Evolutionary conservation across 306 rosid species (phyloP), one percentile per base, ranked within the genome.

Genomic region (Prunus mongolica): DNA sequence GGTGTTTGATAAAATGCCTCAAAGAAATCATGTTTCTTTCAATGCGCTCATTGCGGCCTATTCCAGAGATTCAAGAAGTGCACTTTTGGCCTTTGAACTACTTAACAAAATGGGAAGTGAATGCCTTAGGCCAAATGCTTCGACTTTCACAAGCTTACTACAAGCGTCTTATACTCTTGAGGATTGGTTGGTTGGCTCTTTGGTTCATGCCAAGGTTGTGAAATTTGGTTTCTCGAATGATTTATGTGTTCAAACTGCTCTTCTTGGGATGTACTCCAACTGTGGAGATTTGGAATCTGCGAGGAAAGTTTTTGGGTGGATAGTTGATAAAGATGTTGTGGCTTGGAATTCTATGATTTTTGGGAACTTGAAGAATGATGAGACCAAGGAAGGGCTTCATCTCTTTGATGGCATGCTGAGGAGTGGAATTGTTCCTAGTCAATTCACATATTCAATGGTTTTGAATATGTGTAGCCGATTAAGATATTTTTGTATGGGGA

Each of bases 1-100:
- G 67, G 72, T 91, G 90, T 94, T 94, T 85, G 97, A 94, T 45
- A 84, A 69, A 90, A 94, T 92, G 97, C 91, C 95, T 49, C 89
- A 65, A 0, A 85, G 93, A 83, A 94, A 83, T 45, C 44, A 84
- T 49, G 93, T 94, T 80, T 92, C 96, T 16, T 92, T 84, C 77
- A 94, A 94, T 50, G 87, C 97, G 7, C 88, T 94, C 8, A 72
- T 89, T n/a, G 81, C 96, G 18, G 91, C 91, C 12, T 87, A 71
- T 75, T 87, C 95, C 45, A 91, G 93, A 61, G 75, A 51, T 22
- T 63, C 84, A 4, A 56, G 80, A 11, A 24, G 65, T 74, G 91
- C 96, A 0, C 51, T 74, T 32, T 81, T 76, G 20, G 85, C 91
- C 8, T 63, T 90, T 63, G 69, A 72, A 27, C 34, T 94, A 71